phyloP scores from a whole-genome alignment of 306 rosid species.

The Prinsepia uniflora region DNA sequence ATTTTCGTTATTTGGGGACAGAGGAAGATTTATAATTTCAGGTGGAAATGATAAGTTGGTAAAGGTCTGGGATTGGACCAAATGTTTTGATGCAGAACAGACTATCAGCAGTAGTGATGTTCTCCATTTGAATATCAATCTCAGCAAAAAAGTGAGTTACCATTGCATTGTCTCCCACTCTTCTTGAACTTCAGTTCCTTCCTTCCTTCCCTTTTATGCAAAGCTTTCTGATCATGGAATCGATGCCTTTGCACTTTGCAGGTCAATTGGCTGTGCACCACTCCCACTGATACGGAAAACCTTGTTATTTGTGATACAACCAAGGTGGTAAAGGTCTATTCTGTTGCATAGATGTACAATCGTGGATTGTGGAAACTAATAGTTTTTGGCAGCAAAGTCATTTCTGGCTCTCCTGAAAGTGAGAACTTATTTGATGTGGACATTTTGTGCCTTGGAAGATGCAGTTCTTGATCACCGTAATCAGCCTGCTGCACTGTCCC shows the following conservation, averaged over 20 bases:
- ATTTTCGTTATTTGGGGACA: constrained; percentile 77
- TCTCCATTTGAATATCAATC: constrained; percentile 43
- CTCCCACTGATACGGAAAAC: constrained; percentile 70
- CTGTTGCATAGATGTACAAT: constrained; percentile 43
- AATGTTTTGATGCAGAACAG: constrained; percentile 35
- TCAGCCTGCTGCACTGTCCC: not conserved
- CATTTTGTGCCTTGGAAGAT: not conserved
- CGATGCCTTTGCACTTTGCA: constrained; percentile 30
- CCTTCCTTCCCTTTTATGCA: constrained; percentile 14
- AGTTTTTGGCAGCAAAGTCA: constrained; percentile 22
- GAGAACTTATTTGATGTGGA: not conserved
- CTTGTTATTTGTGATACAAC: constrained; percentile 85
- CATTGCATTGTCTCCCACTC: constrained; percentile 16
- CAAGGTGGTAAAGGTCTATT: constrained; percentile 73
- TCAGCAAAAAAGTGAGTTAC: constrained; percentile 60
- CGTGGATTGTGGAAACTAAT: constrained; percentile 17
- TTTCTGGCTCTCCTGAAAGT: not conserved
- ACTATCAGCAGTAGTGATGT: constrained; percentile 14
- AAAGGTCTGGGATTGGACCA: constrained; percentile 84
- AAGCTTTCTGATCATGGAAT: constrained; percentile 21
- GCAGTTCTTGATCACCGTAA: not conserved
- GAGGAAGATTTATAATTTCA: constrained; percentile 74
- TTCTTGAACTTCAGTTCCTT: constrained; percentile 8
- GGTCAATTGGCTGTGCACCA: constrained; percentile 90
- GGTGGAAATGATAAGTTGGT: constrained; percentile 82